phyloP scores from a whole-genome alignment of 1,139 yeast species.

The Suhomyces panamericanus region DNA sequence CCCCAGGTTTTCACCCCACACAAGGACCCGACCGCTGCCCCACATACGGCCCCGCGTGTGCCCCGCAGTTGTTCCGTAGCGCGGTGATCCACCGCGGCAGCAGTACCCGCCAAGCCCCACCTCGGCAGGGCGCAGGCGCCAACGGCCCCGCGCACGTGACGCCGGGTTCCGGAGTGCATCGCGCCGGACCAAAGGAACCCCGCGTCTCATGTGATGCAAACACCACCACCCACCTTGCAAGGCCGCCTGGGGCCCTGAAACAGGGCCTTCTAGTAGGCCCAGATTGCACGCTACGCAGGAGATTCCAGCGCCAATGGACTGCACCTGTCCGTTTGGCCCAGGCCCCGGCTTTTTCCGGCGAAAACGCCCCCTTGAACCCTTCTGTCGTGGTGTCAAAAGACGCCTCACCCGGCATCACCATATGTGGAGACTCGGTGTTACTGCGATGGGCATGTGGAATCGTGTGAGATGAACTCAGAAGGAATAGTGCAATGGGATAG shows the following conservation, averaged over 20 bases:
- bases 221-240: background rate
- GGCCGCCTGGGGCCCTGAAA: no score
- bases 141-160: background rate
- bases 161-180: background rate
- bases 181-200: conserved; percentile 1
- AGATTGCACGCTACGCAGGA: no score
- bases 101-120: background rate
- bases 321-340: background rate
- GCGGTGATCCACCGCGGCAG: no score
- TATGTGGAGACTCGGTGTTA: background rate
- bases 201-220: background rate
- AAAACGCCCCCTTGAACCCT: background rate
- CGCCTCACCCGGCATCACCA: background rate
- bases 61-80: conserved; percentile 2
- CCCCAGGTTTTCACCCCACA: background rate
- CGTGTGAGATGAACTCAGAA: no score
- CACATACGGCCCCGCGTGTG: conserved; percentile 1
- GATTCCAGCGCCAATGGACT: no score
- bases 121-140: background rate
- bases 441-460: background rate
- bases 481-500: no score
- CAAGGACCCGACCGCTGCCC: background rate
- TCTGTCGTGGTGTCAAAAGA: no score
- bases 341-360: background rate
- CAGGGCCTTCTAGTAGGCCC: no score